Evolutionary conservation across 208 protist genomes (phyloP).

Genomic region (Trypanosoma grayi): DNA sequence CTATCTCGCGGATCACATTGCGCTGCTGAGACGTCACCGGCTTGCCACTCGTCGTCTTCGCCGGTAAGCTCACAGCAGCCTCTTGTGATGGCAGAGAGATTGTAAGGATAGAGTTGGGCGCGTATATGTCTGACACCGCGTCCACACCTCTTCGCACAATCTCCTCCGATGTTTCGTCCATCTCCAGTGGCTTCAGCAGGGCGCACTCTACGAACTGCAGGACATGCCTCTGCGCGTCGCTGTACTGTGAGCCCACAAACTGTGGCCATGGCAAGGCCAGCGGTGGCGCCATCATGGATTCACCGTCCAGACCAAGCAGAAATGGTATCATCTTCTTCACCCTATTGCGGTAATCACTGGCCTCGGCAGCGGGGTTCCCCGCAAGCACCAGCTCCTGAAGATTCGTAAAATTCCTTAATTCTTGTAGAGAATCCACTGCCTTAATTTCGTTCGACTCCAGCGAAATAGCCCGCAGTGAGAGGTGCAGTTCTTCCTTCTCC

Average conservation of each 20-base stretch:
- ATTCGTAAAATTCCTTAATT: conserved; percentile 58
- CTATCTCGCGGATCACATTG: conserved; percentile 73
- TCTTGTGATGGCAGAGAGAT: conserved; percentile 64
- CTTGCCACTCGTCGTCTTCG: conserved; percentile 28
- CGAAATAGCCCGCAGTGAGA: conserved; percentile 58
- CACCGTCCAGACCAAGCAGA: conserved; percentile 63
- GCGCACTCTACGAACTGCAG: conserved; percentile 69
- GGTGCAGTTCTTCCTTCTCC: conserved; percentile 59
- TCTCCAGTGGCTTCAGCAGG: conserved; percentile 37
- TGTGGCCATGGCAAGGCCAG: conserved; percentile 75
- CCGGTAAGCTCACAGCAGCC: conserved; percentile 54
- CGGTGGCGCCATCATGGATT: conserved; percentile 41
- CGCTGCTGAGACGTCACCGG: conserved; percentile 32
- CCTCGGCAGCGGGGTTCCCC: conserved; percentile 61
- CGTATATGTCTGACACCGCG: conserved; percentile 74
- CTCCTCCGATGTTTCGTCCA: conserved; percentile 25
- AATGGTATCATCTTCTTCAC: conserved; percentile 68
- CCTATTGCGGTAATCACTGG: conserved; percentile 43
- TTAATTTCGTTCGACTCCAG: conserved; percentile 61
- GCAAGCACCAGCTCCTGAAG: conserved; percentile 65
- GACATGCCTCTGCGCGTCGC: conserved; percentile 37
- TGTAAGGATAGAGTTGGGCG: conserved; percentile 51
- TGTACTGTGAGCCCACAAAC: conserved; percentile 27
- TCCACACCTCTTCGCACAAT: conserved; percentile 48
- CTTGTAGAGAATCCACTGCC: conserved; percentile 34